These are phyloP conservation scores for Aspergillus brunneoviolaceus DNA, from an alignment of 2,329 filamentous ascomycete genomes.

Conservation along the genomic window DNA sequence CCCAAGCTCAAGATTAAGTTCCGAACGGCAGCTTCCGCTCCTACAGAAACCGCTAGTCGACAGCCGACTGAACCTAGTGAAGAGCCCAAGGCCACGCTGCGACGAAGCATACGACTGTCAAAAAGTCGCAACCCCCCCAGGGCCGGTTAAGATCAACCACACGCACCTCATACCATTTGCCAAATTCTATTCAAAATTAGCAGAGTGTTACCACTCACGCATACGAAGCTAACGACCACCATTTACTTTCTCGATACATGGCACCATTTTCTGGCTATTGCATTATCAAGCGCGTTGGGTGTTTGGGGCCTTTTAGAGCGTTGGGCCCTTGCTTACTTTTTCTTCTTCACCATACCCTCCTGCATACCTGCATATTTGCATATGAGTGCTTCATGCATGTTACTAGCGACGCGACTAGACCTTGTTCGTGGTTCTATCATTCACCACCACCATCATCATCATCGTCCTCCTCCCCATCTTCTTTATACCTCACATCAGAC, in stretches of 20 bases:
- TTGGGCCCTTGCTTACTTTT: not conserved
- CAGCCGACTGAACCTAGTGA: constrained; percentile 14
- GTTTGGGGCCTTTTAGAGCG: not conserved
- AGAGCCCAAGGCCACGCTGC: constrained; percentile 17
- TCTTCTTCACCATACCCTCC: not conserved
- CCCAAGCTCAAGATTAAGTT: constrained; percentile 13
- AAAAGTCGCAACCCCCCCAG: constrained; percentile 17
- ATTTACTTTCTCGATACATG: not conserved
- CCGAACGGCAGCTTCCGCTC: not conserved
- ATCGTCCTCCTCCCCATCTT: not conserved
- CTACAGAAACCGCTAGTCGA: constrained; percentile 14
- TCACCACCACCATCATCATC: not conserved
- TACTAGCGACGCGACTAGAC: not conserved
- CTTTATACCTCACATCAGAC: not conserved
- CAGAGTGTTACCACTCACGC: not conserved
- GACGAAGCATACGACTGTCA: constrained; percentile 23
- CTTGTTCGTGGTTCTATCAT: not conserved
- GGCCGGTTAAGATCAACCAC: not conserved
- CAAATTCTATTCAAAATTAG: not conserved
- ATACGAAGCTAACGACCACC: not conserved
- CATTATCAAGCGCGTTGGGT: not conserved
- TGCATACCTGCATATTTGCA: not conserved
- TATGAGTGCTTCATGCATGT: not conserved
- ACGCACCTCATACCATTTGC: not conserved
- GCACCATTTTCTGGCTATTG: not conserved